Evolutionary conservation across 2,329 filamentous ascomycete genomes (phyloP).

Genomic region (Paecilomyces sp.): DNA sequence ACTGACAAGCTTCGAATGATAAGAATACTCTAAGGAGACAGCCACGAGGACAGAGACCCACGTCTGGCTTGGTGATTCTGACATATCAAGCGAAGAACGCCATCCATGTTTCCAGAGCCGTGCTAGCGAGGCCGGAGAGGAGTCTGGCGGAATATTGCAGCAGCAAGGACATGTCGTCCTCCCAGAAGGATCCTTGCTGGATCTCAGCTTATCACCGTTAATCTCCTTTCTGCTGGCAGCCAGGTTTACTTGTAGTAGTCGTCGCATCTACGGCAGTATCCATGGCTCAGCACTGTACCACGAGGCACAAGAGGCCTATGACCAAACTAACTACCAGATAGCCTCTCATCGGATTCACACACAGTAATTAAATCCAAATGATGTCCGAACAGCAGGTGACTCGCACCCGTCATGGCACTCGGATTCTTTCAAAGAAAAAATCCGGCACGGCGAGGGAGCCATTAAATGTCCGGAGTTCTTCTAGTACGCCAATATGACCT

Average conservation of each 20-base stretch:
- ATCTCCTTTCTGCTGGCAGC: neutral
- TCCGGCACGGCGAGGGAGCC: constrained; percentile 24
- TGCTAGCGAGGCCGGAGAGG: neutral
- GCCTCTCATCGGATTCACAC: neutral
- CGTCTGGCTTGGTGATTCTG: neutral
- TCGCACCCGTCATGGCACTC: constrained; percentile 25
- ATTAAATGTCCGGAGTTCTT: constrained; percentile 25
- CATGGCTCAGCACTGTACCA: neutral
- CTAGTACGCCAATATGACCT: constrained; percentile 45
- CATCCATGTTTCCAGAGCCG: neutral
- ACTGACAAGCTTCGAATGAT: neutral
- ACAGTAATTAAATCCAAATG: neutral
- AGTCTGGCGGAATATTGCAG: neutral
- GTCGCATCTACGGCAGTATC: neutral
- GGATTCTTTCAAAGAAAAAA: constrained; percentile 18
- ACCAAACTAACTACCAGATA: neutral
- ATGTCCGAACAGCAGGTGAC: constrained; percentile 35
- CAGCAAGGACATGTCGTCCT: neutral
- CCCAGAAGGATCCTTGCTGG: neutral
- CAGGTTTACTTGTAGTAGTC: neutral
- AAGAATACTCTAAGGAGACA: neutral
- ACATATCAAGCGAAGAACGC: neutral
- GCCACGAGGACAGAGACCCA: neutral
- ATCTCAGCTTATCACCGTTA: neutral
- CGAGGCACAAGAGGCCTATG: neutral